Percentiles rank a stretch among this genome's conserved stretches.
These are phyloP conservation scores for Hymenoscyphus occultus DNA, from an alignment of 2,329 filamentous ascomycete species.

Conservation along the genomic window DNA sequence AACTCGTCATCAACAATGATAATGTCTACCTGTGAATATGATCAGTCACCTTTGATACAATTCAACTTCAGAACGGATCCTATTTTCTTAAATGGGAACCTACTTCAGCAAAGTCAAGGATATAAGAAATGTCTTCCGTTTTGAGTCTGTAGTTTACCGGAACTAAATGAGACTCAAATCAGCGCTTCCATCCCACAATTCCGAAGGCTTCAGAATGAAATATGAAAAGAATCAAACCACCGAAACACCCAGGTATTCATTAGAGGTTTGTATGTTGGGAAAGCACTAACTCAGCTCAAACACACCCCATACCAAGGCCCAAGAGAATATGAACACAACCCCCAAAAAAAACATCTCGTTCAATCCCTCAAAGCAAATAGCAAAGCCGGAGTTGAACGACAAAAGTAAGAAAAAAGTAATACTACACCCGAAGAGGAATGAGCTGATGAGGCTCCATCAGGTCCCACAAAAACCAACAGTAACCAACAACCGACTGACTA, in stretches of 20 bases:
- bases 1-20: conserved; percentile 89
- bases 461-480: too few relatives aligned
- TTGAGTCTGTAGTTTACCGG: conserved; percentile 72
- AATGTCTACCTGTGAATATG: conserved; percentile 56
- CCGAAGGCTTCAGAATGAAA: not conserved
- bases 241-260: not conserved
- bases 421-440: too few relatives aligned
- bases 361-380: too few relatives aligned
- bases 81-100: not conserved
- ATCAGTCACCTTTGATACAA: not conserved
- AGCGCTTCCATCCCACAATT: not conserved
- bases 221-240: not conserved
- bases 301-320: too few relatives aligned
- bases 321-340: too few relatives aligned
- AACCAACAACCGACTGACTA: too few relatives aligned
- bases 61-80: not conserved
- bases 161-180: not conserved
- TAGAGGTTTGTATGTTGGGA: too few relatives aligned
- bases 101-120: conserved; percentile 75
- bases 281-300: too few relatives aligned
- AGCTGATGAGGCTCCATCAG: too few relatives aligned
- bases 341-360: too few relatives aligned
- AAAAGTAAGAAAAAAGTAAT: too few relatives aligned
- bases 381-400: too few relatives aligned
- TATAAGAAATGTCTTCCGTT: conserved; percentile 82